Evolutionary conservation across 2,329 filamentous ascomycete genomes (phyloP).

Genomic region (Colletotrichum karsti): DNA sequence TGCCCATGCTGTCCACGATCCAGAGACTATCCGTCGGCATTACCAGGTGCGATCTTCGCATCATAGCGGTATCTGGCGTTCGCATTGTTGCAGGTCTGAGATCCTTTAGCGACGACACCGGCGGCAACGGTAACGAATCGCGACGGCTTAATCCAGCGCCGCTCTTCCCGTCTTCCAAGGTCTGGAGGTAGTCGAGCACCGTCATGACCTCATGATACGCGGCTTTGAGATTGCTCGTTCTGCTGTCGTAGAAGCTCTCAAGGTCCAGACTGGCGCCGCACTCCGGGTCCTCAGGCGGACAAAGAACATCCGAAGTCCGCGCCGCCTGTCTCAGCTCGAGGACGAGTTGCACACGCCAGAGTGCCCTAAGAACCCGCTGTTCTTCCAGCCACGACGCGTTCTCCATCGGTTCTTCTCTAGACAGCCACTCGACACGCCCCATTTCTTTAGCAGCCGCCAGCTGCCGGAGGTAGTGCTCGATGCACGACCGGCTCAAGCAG

Average conservation of each 20-base stretch:
- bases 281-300: too few species aligned
- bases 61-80: not conserved
- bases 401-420: too few species aligned
- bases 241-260: constrained; percentile 10
- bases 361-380: constrained; percentile 5
- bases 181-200: not conserved
- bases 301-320: not conserved
- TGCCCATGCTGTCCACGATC: constrained; percentile 23
- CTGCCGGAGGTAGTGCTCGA: not conserved
- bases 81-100: not conserved
- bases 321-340: not conserved
- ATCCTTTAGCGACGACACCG: not conserved
- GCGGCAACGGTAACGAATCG: not conserved
- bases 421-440: not conserved
- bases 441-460: not conserved
- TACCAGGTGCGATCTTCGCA: not conserved
- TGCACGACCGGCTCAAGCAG: constrained; percentile 1
- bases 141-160: too few species aligned
- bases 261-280: not conserved
- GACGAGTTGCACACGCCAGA: constrained; percentile 21
- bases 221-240: constrained; percentile 12
- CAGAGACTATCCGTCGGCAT: constrained; percentile 18
- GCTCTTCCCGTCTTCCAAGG: fast-evolving
- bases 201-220: constrained; percentile 23
- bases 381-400: constrained; percentile 14